Conservation (phyloP, 305 asterid genomes). For the Fraxinus angustifolia region DNA sequence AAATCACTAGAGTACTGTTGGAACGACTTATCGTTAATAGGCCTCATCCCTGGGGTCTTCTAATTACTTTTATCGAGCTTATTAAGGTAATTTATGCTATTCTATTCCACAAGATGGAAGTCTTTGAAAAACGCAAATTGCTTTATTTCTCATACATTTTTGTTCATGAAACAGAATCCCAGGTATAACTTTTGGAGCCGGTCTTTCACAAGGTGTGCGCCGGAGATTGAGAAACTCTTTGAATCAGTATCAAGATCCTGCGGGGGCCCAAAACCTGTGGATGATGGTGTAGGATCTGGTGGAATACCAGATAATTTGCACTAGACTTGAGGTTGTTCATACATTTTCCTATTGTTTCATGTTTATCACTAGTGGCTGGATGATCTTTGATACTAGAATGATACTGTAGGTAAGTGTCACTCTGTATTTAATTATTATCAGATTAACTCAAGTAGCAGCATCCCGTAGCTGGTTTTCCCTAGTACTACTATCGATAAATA, state of each 20-base stretch:
- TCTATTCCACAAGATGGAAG: not conserved
- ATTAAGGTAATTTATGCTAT: constrained; percentile 61
- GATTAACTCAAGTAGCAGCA: not conserved
- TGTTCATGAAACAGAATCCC: constrained; percentile 57
- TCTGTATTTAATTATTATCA: not conserved
- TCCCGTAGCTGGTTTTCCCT: not conserved
- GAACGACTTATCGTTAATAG: constrained; percentile 89
- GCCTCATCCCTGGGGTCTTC: constrained; percentile 99
- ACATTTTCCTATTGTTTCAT: not conserved
- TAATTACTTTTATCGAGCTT: constrained; percentile 87
- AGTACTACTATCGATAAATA: not conserved
- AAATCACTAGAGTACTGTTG: constrained; percentile 85
- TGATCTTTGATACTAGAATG: not conserved
- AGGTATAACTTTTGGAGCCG: constrained; percentile 93
- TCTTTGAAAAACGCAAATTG: not conserved
- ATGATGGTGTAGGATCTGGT: constrained; percentile 70
- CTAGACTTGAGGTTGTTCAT: constrained; percentile 8
- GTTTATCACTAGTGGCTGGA: not conserved
- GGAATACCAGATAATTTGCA: constrained; percentile 74
- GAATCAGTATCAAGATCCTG: constrained; percentile 95
- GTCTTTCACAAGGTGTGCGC: constrained; percentile 86
- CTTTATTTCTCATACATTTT: not conserved
- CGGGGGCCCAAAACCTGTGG: constrained; percentile 89
- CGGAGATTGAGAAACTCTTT: constrained; percentile 93
- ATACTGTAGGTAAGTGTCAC: not conserved